Conservation (phyloP, 352 stramenopile species). For the Phytophthora tentaculata region DNA sequence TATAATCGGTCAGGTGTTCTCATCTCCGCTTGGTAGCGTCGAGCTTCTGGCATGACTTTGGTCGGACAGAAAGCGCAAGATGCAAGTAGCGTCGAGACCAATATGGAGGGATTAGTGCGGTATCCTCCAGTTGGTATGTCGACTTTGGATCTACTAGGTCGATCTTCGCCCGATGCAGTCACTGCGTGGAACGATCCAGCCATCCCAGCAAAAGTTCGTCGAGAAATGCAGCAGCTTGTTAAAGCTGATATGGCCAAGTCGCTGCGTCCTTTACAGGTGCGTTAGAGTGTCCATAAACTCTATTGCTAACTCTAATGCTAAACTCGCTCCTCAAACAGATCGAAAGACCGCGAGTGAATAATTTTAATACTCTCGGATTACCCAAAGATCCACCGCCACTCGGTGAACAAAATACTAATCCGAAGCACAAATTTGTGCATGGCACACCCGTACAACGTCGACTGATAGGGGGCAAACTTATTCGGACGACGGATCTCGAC, state of each 20-base stretch:
- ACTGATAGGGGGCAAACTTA: conserved; percentile 49
- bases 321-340: conserved; percentile 10
- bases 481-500: conserved; percentile 31
- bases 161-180: conserved; percentile 22
- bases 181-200: conserved; percentile 5
- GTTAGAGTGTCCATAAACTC: neutral
- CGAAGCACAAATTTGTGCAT: conserved; percentile 40
- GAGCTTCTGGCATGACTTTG: neutral
- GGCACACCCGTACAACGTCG: conserved; percentile 44
- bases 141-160: conserved; percentile 70
- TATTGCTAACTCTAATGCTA: neutral
- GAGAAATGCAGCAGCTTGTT: conserved; percentile 55
- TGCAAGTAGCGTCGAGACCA: neutral
- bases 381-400: conserved; percentile 29
- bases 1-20: neutral
- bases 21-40: conserved; percentile 1
- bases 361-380: conserved; percentile 54
- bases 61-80: conserved; percentile 1
- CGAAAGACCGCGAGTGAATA: conserved; percentile 23
- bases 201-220: conserved; percentile 36
- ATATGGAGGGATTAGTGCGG: conserved; percentile 34
- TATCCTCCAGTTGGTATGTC: conserved; percentile 45
- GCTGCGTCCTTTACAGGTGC: conserved; percentile 16
- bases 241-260: conserved; percentile 22
- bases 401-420: conserved; percentile 3